Evolutionary conservation across 192 early-diverging fungal species (phyloP).

Genomic region (Coemansia pectinata): DNA sequence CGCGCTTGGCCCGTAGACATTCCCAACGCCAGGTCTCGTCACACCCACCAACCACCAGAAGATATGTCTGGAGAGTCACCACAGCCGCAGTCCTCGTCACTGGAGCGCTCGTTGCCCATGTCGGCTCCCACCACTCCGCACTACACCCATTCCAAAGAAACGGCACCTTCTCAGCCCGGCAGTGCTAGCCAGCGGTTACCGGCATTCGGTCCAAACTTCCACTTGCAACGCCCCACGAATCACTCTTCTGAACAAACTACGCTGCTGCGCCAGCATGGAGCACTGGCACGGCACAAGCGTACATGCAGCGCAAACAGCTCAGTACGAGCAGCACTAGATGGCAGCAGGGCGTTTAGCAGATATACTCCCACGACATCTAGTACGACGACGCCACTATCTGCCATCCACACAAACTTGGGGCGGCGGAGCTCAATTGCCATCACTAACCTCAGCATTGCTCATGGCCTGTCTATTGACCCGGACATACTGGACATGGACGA

Average conservation of each 20-base stretch:
- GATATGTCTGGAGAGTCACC: background rate
- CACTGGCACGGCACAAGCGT: background rate
- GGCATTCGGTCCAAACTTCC: background rate
- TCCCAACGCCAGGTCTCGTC: background rate
- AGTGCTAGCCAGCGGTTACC: background rate
- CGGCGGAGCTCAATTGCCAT: constrained; percentile 36
- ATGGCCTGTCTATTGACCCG: constrained; percentile 27
- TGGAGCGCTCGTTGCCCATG: constrained; percentile 1
- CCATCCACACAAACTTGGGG: background rate
- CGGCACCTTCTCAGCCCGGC: background rate
- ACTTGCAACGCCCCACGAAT: background rate
- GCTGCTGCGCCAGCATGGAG: background rate
- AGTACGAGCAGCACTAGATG: background rate
- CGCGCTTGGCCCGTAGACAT: constrained; percentile 2
- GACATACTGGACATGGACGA: constrained; percentile 40
- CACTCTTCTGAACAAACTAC: background rate
- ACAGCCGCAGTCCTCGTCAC: background rate
- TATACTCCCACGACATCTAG: background rate
- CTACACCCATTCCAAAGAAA: background rate
- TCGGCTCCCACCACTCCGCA: background rate
- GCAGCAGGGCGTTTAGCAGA: background rate
- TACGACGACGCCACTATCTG: background rate
- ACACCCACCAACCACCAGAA: background rate
- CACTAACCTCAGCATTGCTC: constrained; percentile 21
- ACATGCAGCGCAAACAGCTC: constrained; percentile 3